Conservation (phyloP, 2,329 filamentous ascomycete species). For the Aspergillus udagawae region DNA sequence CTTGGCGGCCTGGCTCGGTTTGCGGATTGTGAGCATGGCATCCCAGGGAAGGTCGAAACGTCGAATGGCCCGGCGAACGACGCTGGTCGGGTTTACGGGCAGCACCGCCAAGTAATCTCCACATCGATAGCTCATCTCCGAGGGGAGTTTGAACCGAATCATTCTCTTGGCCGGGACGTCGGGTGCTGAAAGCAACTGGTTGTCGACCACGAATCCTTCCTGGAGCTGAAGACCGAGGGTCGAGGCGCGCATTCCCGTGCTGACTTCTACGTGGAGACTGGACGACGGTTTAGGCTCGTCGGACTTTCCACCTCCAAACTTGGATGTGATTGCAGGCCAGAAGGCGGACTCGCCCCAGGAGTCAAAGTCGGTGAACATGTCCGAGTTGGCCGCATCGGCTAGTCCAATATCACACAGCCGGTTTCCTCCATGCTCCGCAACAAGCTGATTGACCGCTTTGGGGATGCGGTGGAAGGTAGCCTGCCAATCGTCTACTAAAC, state of each 20-base stretch:
- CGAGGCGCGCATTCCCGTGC: slow-evolving; percentile 50
- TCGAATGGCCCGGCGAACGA: slow-evolving; percentile 60
- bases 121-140: slow-evolving; percentile 61
- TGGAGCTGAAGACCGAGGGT: slow-evolving; percentile 61
- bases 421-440: slow-evolving; percentile 50
- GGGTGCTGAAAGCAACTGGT: slow-evolving; percentile 49
- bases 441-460: slow-evolving; percentile 54
- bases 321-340: slow-evolving; percentile 49
- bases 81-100: slow-evolving; percentile 63
- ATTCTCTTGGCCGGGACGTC: slow-evolving; percentile 58
- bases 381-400: slow-evolving; percentile 58
- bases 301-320: slow-evolving; percentile 24
- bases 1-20: slow-evolving; percentile 45
- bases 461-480: slow-evolving; percentile 65
- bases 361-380: slow-evolving; percentile 67
- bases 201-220: slow-evolving; percentile 56
- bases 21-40: slow-evolving; percentile 58
- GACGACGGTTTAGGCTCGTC: slow-evolving; percentile 32
- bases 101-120: slow-evolving; percentile 75
- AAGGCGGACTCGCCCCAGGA: slow-evolving; percentile 60
- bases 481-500: slow-evolving; percentile 43
- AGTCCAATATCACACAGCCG: slow-evolving; percentile 50
- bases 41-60: slow-evolving; percentile 67
- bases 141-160: slow-evolving; percentile 65
- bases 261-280: slow-evolving; percentile 46